These are phyloP conservation scores for Piper betle DNA, from an alignment of 164 flowering plant genomes.

Conservation along the genomic window DNA sequence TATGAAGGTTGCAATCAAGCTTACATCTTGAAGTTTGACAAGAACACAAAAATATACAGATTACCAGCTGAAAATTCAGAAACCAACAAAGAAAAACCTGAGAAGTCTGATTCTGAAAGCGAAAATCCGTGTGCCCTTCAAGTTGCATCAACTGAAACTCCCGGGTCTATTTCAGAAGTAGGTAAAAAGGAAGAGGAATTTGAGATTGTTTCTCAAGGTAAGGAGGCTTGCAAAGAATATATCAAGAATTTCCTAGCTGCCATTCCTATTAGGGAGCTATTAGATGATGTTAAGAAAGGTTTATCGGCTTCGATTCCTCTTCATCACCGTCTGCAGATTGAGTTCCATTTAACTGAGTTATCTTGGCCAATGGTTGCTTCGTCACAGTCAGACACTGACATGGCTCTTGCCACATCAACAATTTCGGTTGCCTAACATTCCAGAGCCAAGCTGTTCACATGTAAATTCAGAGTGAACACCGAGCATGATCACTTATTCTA, in stretches of 20 bases:
- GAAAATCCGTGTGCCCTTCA: slow-evolving; percentile 10
- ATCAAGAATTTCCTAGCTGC: slow-evolving; percentile 91
- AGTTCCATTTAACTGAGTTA: slow-evolving; percentile 60
- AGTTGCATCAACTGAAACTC: slow-evolving; percentile 12
- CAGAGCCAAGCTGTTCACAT: not conserved
- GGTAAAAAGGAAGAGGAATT: slow-evolving; percentile 22
- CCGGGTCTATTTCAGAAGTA: slow-evolving; percentile 19
- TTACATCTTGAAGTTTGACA: slow-evolving; percentile 73
- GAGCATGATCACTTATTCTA: not conserved
- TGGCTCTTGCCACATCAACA: not conserved
- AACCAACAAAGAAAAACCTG: slow-evolving; percentile 27
- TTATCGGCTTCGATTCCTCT: slow-evolving; percentile 48
- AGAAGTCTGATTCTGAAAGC: slow-evolving; percentile 20
- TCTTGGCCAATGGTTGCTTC: slow-evolving; percentile 2
- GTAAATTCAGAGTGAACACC: not conserved
- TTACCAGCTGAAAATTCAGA: slow-evolving; percentile 20
- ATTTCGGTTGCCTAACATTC: not conserved
- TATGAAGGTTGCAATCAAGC: slow-evolving; percentile 92
- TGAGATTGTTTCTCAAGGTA: slow-evolving; percentile 61
- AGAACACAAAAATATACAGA: slow-evolving; percentile 34
- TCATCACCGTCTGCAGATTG: slow-evolving; percentile 87
- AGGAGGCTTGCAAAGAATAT: slow-evolving; percentile 88
- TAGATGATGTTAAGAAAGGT: slow-evolving; percentile 81
- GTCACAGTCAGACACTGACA: not conserved
- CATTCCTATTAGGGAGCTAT: slow-evolving; percentile 88